A percentile compares a stretch with the other conserved stretches of the same genome.
phyloP scores from a whole-genome alignment of 305 asterid genomes.

The Solanum hybrid region DNA sequence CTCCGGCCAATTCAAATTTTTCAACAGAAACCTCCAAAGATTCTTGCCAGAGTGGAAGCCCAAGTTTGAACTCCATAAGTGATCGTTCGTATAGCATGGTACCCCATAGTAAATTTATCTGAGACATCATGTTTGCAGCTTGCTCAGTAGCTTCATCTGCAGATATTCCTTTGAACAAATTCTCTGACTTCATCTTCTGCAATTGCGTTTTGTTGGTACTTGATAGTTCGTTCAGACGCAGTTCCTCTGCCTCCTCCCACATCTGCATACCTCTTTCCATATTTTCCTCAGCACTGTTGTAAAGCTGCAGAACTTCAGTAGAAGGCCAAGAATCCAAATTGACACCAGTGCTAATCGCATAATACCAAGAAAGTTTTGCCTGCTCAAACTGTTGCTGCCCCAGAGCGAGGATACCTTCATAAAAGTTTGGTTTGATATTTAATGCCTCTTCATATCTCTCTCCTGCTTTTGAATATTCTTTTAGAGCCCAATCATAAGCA shows the following conservation, averaged over 20 bases:
- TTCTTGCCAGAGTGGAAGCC: conserved; percentile 86
- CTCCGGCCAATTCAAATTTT: conserved; percentile 84
- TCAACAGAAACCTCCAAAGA: conserved; percentile 75
- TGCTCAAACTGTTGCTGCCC: conserved; percentile 81
- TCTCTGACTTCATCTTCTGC: conserved; percentile 46
- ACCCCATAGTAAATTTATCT: conserved; percentile 80
- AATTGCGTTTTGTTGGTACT: conserved; percentile 24
- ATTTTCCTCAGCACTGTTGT: conserved; percentile 73
- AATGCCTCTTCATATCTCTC: conserved; percentile 69
- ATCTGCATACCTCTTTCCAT: conserved; percentile 78
- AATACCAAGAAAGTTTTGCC: conserved; percentile 86
- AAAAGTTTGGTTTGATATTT: conserved; percentile 51
- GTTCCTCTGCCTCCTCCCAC: conserved; percentile 66
- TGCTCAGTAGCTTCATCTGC: conserved; percentile 62
- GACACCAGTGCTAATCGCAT: conserved; percentile 39
- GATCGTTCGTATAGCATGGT: conserved; percentile 85
- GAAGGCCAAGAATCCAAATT: conserved; percentile 65
- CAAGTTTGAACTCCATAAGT: conserved; percentile 71
- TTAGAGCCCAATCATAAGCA: conserved; percentile 64
- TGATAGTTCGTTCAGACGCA: conserved; percentile 28
- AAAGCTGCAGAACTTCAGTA: conserved; percentile 52
- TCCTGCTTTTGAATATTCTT: conserved; percentile 57
- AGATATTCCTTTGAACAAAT: conserved; percentile 32
- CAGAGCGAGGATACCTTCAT: conserved; percentile 68
- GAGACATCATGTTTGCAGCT: conserved; percentile 53